A percentile compares a stretch with the other conserved stretches of the same genome.
Conservation (phyloP, 108 stramenopile genomes). For the Ochromonas danica region DNA sequence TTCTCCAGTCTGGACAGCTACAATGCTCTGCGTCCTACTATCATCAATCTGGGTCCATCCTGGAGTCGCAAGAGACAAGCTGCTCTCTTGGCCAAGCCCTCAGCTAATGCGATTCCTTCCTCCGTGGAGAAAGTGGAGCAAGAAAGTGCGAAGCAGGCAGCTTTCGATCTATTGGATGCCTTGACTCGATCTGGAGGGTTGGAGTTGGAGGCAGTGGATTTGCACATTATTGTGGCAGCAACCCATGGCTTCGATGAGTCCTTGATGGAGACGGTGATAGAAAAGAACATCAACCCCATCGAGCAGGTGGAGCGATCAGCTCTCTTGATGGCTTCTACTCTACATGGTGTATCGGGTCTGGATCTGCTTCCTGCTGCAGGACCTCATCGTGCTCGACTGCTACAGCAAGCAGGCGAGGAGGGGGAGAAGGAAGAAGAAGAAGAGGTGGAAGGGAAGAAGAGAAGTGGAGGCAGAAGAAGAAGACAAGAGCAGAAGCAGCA, state of each 20-base stretch:
- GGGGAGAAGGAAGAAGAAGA: too few relatives aligned
- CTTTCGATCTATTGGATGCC: constrained; percentile 77
- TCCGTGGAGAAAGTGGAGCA: background rate
- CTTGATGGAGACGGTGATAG: constrained; percentile 69
- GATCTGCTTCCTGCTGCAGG: too few relatives aligned
- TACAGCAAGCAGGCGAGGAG: too few relatives aligned
- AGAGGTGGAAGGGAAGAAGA: too few relatives aligned
- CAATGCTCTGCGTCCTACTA: background rate
- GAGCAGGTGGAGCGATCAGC: constrained; percentile 69
- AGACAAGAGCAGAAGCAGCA: too few relatives aligned
- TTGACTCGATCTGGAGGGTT: constrained; percentile 72
- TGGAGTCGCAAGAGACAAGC: background rate
- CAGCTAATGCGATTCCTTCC: too few relatives aligned
- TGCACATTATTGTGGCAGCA: constrained; percentile 74
- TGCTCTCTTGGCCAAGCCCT: background rate
- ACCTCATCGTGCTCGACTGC: too few relatives aligned
- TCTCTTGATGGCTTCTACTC: constrained; percentile 61
- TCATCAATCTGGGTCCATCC: background rate
- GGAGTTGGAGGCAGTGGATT: constrained; percentile 59
- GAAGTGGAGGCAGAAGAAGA: too few relatives aligned
- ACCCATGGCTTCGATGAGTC: constrained; percentile 75
- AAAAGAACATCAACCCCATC: constrained; percentile 79
- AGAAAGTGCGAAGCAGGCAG: constrained; percentile 51
- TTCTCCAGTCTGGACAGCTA: background rate
- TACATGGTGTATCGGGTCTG: too few relatives aligned